Evolutionary conservation across 371 early-diverging fungal genomes (phyloP), one percentile per base, ranked within the genome.

Genomic region (Mucor lusitanicus): DNA sequence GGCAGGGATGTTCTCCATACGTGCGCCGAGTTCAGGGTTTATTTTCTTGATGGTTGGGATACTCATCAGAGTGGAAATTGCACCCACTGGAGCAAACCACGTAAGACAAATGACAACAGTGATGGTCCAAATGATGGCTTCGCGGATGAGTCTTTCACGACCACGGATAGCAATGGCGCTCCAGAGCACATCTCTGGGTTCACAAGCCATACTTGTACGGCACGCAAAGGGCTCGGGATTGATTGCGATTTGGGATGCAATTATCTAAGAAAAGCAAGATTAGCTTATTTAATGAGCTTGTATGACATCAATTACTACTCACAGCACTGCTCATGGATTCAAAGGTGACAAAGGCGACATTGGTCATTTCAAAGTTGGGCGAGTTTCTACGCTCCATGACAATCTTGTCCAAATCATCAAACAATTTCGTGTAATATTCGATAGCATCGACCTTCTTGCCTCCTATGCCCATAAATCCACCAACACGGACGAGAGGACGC

Each of bases 171-270:
- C 71, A 17, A 92, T 73, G 59, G 88, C 87, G 42, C 75, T 68
- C 91, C 91, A 91, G 58, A 82, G 75, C 40, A 92, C 76, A 77
- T 92, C 91, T 44, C 91, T 87, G 6, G 93, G 93, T 69, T 91
- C 93, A 23, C 88, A 90, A 0, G 93, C 91, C 73, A 83, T 77
- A 32, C 64, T 72, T 0, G 88, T 88, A 71, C 89, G 84, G 65
- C 88, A 90, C 8, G 85, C 76, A 61, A 90, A 93, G 28, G 95
- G 89, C 65, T 86, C 73, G 56, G 88, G 76, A 76, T 82, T 68
- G 64, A 86, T 70, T 46, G 88, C 69, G 61, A 82, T 76, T 76
- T 89, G 90, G 17, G 89, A 80, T 1, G 80, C 86, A 63, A 89
- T 76, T 25, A 87, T 78, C 86, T 85, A 70, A 37, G 11, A 44